Evolutionary conservation across 805 yeast species (phyloP), one percentile per base, ranked within the genome.

Genomic region (Phaffomyces thermotolerans): DNA sequence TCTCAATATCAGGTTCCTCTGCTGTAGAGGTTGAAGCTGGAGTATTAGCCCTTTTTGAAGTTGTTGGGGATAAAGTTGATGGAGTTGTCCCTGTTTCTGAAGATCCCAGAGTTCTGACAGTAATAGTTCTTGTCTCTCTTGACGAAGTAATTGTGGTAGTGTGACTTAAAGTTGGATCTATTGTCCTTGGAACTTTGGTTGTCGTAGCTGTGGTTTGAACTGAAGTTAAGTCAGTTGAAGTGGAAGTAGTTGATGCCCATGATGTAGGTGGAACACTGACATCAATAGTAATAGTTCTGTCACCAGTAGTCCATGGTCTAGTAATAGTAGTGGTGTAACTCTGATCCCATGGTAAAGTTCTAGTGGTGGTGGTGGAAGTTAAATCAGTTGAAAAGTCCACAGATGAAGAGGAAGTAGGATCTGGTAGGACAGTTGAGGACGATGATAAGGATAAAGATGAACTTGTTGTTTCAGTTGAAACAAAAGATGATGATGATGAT

Each of bases 231-330:
- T 20, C 22, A 20, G 22, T 20, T 20, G 22, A 20, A 4, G 22
- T 4, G 22, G 22, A 20, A n/a, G n/a, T n/a, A n/a, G n/a, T n/a
- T n/a, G n/a, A n/a, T n/a, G n/a, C n/a, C n/a, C n/a, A n/a, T 20
- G 22, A 20, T 20, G 4, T 20, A 30, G 15, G 15, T 30, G 29
- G 29, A 27, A 27, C 29, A 9, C 29, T 27, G 13, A 49, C 45
- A 37, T 34, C 43, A 14, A 49, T 37, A 17, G 51, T 47, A 34
- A 44, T 40, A 6, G 43, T 32, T 6, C 20, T 23, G 24, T 42
- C 49, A 34, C 47, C 52, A 34, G 51, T 31, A 4, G 44, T 29
- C 34, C 34, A 39, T 33, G 46, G 46, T 36, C 37, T 41, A 8
- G 52, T 44, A 33, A 37, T 23, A 3, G 51, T 47, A 5, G 47